Conservation (phyloP, 2,329 filamentous ascomycete genomes). For the Akanthomyces muscarius region DNA sequence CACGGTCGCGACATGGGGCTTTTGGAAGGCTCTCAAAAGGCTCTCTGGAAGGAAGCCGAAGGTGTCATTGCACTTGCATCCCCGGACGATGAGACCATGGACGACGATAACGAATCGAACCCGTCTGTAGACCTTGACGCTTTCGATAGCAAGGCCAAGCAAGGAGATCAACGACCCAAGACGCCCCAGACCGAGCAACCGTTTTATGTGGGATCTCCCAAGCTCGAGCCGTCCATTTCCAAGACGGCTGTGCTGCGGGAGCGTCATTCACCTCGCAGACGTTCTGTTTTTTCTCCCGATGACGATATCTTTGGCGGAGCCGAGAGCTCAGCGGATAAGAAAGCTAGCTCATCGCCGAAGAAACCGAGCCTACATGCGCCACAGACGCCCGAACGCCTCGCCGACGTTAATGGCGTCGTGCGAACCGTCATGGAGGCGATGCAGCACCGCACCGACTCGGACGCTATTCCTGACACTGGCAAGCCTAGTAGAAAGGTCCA, state of each 20-base stretch:
- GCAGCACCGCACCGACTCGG: constrained; percentile 48
- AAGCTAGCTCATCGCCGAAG: constrained; percentile 32
- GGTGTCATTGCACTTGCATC: constrained; percentile 83
- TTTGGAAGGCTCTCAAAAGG: constrained; percentile 53
- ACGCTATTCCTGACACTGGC: constrained; percentile 32
- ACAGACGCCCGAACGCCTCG: constrained; percentile 38
- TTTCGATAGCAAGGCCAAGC: constrained; percentile 42
- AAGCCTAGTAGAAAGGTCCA: constrained; percentile 53
- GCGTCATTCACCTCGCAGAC: constrained; percentile 47
- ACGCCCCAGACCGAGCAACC: constrained; percentile 41
- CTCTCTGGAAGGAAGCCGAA: constrained; percentile 76
- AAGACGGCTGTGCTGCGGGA: constrained; percentile 53
- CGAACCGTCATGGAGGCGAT: constrained; percentile 62
- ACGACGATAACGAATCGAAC: constrained; percentile 35
- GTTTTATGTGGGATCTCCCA: constrained; percentile 40
- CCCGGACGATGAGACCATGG: constrained; percentile 52
- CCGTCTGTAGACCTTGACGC: constrained; percentile 39
- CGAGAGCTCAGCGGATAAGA: constrained; percentile 42
- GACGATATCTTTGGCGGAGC: constrained; percentile 62
- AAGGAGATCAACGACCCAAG: constrained; percentile 44
- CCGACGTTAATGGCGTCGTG: constrained; percentile 48
- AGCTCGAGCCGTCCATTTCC: constrained; percentile 40
- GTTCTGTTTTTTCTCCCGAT: constrained; percentile 61
- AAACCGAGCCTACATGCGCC: constrained; percentile 30
- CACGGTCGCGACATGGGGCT: constrained; percentile 66